phyloP scores from a whole-genome alignment of 129 eudicot genomes.

The Centaurea solstitialis region DNA sequence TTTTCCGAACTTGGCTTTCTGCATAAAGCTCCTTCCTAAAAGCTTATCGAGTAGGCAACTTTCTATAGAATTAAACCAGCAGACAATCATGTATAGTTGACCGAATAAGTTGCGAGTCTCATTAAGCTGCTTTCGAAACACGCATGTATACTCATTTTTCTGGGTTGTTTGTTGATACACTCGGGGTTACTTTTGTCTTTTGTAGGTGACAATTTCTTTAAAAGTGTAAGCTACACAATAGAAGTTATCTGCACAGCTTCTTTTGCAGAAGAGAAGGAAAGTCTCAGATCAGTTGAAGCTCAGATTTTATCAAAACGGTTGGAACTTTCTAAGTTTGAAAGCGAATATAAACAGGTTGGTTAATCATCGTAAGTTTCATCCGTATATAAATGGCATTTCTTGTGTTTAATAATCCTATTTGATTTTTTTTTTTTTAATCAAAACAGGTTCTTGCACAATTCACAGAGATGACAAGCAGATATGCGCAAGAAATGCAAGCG shows the following conservation, averaged over 20 bases:
- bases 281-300: constrained; percentile 81
- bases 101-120: too few species aligned
- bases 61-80: too few species aligned
- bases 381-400: neutral
- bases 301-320: constrained; percentile 81
- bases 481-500: constrained; percentile 94
- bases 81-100: too few species aligned
- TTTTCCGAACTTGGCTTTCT: too few species aligned
- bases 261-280: constrained; percentile 68
- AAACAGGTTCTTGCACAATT: constrained; percentile 91
- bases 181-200: neutral
- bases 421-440: too few species aligned
- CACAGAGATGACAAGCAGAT: constrained; percentile 96
- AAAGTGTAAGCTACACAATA: constrained; percentile 87
- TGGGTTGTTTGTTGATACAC: neutral
- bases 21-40: too few species aligned
- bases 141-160: too few species aligned
- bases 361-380: neutral
- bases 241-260: constrained; percentile 77
- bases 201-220: constrained; percentile 94
- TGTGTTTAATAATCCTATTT: constrained; percentile 16
- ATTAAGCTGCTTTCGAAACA: too few species aligned
- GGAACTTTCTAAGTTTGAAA: constrained; percentile 90
- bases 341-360: constrained; percentile 92
- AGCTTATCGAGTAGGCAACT: too few species aligned